Percentiles rank a stretch among this genome's conserved stretches.
Conservation (phyloP, 495 filamentous ascomycete species). For the Talaromyces ruber region DNA sequence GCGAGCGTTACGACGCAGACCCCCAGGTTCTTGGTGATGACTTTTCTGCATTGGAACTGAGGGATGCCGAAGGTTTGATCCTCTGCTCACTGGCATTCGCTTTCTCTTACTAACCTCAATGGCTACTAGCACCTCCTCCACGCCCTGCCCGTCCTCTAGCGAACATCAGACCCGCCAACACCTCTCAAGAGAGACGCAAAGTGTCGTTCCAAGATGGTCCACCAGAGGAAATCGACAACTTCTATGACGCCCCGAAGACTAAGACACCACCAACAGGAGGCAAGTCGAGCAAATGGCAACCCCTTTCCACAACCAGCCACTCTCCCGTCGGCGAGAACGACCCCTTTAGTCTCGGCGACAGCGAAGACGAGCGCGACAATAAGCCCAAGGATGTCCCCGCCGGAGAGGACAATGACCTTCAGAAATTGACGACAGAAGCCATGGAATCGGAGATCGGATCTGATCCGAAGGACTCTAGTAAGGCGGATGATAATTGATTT, state of each 20-base stretch:
- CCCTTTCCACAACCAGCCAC: conserved; percentile 78
- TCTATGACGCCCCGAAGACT: conserved; percentile 56
- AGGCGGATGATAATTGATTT: conserved; percentile 13
- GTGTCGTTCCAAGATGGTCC: conserved; percentile 74
- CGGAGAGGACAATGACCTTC: conserved; percentile 61
- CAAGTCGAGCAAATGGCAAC: conserved; percentile 94
- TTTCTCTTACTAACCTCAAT: conserved; percentile 15
- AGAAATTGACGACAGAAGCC: conserved; percentile 61
- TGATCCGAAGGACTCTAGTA: conserved; percentile 18
- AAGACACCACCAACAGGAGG: conserved; percentile 34
- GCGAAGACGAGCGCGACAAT: conserved; percentile 84
- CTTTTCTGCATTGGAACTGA: conserved; percentile 80
- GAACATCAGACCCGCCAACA: conserved; percentile 74
- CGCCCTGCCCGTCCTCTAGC: conserved; percentile 57
- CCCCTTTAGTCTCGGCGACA: conserved; percentile 93
- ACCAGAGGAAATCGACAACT: conserved; percentile 67
- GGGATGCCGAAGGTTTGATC: conserved; percentile 58
- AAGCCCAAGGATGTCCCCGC: conserved; percentile 56
- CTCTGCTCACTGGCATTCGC: background rate
- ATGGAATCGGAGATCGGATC: conserved; percentile 22
- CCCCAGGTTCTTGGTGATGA: conserved; percentile 84
- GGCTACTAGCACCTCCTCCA: conserved; percentile 40
- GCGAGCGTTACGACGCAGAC: conserved; percentile 91
- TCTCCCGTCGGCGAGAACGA: conserved; percentile 85
- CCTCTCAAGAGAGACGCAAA: conserved; percentile 55